These are phyloP conservation scores for Phialophora chinensis DNA, from an alignment of 2,329 filamentous ascomycete genomes.

Conservation along the genomic window DNA sequence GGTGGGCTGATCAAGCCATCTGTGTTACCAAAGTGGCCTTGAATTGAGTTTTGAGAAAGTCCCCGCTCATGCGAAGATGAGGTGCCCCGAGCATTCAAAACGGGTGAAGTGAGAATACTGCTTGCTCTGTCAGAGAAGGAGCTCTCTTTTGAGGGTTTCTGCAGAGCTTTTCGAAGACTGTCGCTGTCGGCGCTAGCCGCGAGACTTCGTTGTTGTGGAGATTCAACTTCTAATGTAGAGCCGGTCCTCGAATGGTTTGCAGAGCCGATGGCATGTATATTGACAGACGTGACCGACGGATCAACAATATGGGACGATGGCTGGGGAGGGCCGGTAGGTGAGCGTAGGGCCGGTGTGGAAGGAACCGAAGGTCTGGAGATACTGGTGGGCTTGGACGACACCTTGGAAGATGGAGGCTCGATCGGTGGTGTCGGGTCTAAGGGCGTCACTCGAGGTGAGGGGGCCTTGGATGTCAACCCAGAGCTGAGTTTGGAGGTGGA, in stretches of 20 bases:
- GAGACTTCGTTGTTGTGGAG: conserved; percentile 30
- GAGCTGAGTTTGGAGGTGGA: conserved; percentile 33
- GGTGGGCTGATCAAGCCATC: conserved; percentile 23
- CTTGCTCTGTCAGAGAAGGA: conserved; percentile 24
- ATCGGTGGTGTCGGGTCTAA: conserved; percentile 28
- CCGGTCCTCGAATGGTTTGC: conserved; percentile 36
- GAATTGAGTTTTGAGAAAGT: conserved; percentile 26
- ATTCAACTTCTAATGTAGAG: conserved; percentile 34
- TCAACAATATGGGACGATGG: conserved; percentile 49
- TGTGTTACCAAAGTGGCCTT: conserved; percentile 25
- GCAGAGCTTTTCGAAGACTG: conserved; percentile 37
- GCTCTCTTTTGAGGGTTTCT: conserved; percentile 43
- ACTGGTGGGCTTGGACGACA: conserved; percentile 51
- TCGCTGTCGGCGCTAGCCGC: conserved; percentile 33
- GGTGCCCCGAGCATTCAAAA: conserved; percentile 15
- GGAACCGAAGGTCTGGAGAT: conserved; percentile 51
- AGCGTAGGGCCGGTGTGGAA: conserved; percentile 47
- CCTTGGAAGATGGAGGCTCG: conserved; percentile 45
- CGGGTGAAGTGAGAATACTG: conserved; percentile 30
- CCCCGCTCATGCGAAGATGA: conserved; percentile 32
- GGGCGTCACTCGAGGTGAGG: conserved; percentile 33
- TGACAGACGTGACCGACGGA: conserved; percentile 54
- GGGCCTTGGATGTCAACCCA: conserved; percentile 33
- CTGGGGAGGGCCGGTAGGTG: conserved; percentile 46
- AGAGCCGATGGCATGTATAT: conserved; percentile 45